These are phyloP conservation scores for Paspalum vaginatum DNA, from an alignment of 176 grass and related monocot species.

Conservation along the genomic window DNA sequence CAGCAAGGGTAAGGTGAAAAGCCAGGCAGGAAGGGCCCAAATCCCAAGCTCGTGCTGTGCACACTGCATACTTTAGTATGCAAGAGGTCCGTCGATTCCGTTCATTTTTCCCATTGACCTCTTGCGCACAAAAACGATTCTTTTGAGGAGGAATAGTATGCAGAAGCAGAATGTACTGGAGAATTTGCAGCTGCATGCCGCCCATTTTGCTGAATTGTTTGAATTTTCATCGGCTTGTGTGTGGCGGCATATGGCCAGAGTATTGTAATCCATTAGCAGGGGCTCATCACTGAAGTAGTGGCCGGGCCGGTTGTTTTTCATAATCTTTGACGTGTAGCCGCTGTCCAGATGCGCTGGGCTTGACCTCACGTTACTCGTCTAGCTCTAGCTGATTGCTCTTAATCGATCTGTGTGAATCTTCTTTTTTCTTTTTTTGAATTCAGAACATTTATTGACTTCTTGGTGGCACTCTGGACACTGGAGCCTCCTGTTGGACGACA, in stretches of 20 bases:
- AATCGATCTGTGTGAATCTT: background rate
- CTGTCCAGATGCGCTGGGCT: conserved; percentile 17
- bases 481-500: background rate
- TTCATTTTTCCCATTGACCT: conserved; percentile 52
- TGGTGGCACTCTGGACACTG: background rate
- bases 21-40: conserved; percentile 25
- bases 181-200: background rate
- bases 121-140: conserved; percentile 19
- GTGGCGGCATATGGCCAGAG: background rate
- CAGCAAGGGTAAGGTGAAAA: background rate
- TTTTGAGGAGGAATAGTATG: conserved; percentile 28
- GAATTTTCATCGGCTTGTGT: conserved; percentile 4
- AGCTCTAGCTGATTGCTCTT: background rate
- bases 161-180: background rate
- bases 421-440: background rate
- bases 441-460: background rate
- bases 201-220: background rate
- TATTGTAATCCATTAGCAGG: background rate
- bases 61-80: too few relatives aligned
- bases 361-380: conserved; percentile 15
- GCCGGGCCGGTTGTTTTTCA: background rate
- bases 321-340: conserved; percentile 24
- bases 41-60: conserved; percentile 54
- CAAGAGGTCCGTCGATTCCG: too few relatives aligned
- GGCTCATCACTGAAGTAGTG: background rate